Percentiles rank a stretch among this genome's conserved stretches.
These are phyloP conservation scores for Myriangium duriaei DNA, from an alignment of 2,329 filamentous ascomycete genomes.

Conservation along the genomic window DNA sequence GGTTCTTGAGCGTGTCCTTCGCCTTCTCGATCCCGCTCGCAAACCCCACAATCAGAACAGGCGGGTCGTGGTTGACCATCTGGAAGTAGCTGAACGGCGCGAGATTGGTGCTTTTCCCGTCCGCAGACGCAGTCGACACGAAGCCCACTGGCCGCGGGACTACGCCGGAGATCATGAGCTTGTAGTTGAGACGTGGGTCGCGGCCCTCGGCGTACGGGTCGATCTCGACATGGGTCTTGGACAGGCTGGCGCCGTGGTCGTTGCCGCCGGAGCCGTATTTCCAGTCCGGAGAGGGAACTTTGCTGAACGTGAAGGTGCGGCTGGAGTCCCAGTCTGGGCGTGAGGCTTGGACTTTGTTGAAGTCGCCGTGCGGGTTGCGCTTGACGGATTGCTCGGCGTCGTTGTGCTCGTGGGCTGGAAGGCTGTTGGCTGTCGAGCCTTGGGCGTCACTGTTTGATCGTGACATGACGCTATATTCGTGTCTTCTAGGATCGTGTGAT, in stretches of 20 bases:
- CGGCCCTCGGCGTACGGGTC: slow-evolving; percentile 66
- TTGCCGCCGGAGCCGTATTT: slow-evolving; percentile 54
- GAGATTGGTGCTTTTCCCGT: slow-evolving; percentile 59
- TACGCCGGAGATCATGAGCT: slow-evolving; percentile 70
- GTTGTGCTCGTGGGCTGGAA: slow-evolving; percentile 2
- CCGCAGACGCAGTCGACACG: slow-evolving; percentile 44
- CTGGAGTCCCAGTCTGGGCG: slow-evolving; percentile 48
- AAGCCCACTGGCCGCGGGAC: slow-evolving; percentile 70
- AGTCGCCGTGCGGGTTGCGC: slow-evolving; percentile 61
- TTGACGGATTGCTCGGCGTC: slow-evolving; percentile 34
- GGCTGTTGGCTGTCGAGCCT: background rate
- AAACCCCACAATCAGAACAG: slow-evolving; percentile 60
- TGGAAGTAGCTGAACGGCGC: slow-evolving; percentile 84
- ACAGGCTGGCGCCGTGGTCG: slow-evolving; percentile 34
- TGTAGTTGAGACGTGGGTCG: slow-evolving; percentile 66
- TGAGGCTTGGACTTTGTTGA: slow-evolving; percentile 56
- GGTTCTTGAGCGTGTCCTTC: slow-evolving; percentile 70
- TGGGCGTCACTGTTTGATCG: too few species aligned
- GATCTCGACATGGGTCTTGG: slow-evolving; percentile 58
- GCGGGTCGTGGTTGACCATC: slow-evolving; percentile 73
- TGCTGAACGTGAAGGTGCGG: slow-evolving; percentile 42
- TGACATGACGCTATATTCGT: too few species aligned
- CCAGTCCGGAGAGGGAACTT: slow-evolving; percentile 56
- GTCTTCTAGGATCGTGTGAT: too few species aligned
- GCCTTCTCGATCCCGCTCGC: slow-evolving; percentile 44